phyloP scores from a whole-genome alignment of 2,329 filamentous ascomycete species.

The Aspergillus sp. region DNA sequence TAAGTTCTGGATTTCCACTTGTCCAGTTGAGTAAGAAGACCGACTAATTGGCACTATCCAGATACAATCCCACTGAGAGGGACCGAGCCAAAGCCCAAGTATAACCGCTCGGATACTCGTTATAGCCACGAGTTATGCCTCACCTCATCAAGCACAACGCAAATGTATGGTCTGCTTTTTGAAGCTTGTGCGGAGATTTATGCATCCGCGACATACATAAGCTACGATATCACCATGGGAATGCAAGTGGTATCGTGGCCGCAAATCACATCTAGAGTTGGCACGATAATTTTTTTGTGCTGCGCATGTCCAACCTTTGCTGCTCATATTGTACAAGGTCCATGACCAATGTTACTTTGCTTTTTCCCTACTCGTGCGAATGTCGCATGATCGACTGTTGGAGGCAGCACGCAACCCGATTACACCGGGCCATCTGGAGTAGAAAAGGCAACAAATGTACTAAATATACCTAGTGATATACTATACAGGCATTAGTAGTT shows the following conservation, averaged over 20 bases:
- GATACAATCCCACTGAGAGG: constrained; percentile 34
- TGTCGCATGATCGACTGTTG: not conserved
- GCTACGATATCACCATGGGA: not conserved
- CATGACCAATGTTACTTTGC: not conserved
- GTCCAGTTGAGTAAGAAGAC: not conserved
- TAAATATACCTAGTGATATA: no score
- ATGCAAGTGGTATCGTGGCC: not conserved
- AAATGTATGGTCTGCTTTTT: not conserved
- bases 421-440: no score
- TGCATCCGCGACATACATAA: not conserved
- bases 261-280: not conserved
- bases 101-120: not conserved
- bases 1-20: constrained; percentile 48
- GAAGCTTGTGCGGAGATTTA: not conserved
- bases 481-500: no score
- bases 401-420: not conserved
- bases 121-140: not conserved
- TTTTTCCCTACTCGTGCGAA: not conserved
- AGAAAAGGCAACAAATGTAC: no score
- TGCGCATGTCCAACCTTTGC: not conserved
- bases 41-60: constrained; percentile 11
- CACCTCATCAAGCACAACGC: not conserved
- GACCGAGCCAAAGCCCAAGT: constrained; percentile 24
- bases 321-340: not conserved
- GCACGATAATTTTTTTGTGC: not conserved